A percentile compares a stretch with the other conserved stretches of the same genome.
Evolutionary conservation across 306 rosid genomes (phyloP).

Genomic region (Cucurbita maxima): DNA sequence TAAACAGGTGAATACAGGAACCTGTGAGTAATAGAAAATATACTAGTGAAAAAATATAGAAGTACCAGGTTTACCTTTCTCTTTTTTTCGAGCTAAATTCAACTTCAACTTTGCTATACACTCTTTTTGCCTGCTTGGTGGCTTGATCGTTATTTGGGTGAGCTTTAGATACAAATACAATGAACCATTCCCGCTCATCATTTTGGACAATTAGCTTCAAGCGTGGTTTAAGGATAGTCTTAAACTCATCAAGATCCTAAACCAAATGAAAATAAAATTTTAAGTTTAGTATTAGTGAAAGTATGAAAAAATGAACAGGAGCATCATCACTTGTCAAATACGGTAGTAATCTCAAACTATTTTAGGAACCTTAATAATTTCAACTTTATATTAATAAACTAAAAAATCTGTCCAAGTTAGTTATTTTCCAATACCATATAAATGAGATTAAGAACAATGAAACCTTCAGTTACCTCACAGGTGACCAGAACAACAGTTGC

Average conservation of each 20-base stretch:
- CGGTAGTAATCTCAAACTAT: background rate
- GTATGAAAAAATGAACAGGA: background rate
- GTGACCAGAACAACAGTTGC: conserved; percentile 83
- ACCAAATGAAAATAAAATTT: conserved; percentile 13
- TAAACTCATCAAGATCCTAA: conserved; percentile 96
- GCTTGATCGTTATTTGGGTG: conserved; percentile 82
- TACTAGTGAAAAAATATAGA: background rate
- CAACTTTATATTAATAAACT: background rate
- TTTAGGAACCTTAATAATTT: background rate
- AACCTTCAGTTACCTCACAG: conserved; percentile 57
- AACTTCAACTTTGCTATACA: conserved; percentile 84
- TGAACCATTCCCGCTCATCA: conserved; percentile 97
- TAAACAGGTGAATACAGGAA: background rate
- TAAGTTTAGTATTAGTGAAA: background rate
- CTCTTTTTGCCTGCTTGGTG: conserved; percentile 70
- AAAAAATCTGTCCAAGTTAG: background rate
- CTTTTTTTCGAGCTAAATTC: conserved; percentile 88
- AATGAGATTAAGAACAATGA: background rate
- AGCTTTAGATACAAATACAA: conserved; percentile 85
- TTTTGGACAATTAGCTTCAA: conserved; percentile 89
- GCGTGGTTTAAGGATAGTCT: conserved; percentile 94
- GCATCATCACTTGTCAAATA: background rate
- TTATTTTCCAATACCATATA: background rate
- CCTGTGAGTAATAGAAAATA: background rate
- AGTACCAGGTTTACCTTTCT: conserved; percentile 56